Base-by-base conservation (phyloP, 2,329 filamentous ascomycete species). In the Hypoxylon sp. region DNA sequence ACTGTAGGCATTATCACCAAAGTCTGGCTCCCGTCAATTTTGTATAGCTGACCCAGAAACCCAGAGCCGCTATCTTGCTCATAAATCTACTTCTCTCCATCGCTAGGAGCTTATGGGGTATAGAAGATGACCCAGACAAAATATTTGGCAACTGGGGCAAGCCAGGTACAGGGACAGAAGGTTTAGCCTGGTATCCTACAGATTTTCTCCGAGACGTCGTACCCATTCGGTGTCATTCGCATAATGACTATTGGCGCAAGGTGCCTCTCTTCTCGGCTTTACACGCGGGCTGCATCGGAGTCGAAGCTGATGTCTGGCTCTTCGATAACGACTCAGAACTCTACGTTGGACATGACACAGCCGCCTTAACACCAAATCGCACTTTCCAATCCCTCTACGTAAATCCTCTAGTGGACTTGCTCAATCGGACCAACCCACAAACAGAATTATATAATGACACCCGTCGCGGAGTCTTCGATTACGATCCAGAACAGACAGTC, bases 241-340 rank as follows among this genome's bases (percentile, higher is more conserved):
- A 92, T 76, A 92, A 92, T 73, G 90, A 93, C 77, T 93, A 92
- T 78, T 91, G 88, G 88, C 86, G 89, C 54, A 82, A 82, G 17
- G 82, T 86, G 0, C 90, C 91, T 0, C 82, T 93, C 2, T 90
- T 87, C 73, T 88, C 88, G 10, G 91, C 91, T 22, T 77, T 91
- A 1, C 77, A 81, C 6, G 84, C 85, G 4, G 88, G 89, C 6
- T 91, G 88, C 72, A 86, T 87, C 5, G 86, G 89, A 8, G 83
- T 92, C 2, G 91, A 93, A 79, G 90, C 89, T 2, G 91, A 93
- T 74, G 86, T 93, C 22, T 93, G 89, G 89, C 81, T 88, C 1
- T 85, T 85, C 53, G 82, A 85, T 27, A 61, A 75, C 33, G 73
- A 72, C n/a, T 58, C 73, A 2, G 74, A 88, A 10, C 82, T 93